A percentile compares a stretch with the other conserved stretches of the same genome.
Evolutionary conservation across 352 stramenopile genomes (phyloP).

Genomic region (Halophytophthora polymorphica): DNA sequence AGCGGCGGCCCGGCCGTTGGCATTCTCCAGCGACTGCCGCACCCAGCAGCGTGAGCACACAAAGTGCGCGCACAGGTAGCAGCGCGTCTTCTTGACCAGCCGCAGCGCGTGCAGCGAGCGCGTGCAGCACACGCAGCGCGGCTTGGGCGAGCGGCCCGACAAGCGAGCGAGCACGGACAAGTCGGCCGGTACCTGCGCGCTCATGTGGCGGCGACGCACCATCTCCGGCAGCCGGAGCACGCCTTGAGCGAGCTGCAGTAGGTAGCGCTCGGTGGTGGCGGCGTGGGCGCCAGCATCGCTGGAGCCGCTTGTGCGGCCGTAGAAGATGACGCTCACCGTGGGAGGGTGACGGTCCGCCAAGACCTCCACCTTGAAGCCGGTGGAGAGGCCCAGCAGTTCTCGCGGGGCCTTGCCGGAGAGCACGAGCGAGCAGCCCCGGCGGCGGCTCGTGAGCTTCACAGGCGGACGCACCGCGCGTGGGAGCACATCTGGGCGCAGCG

Average conservation of each 20-base stretch:
- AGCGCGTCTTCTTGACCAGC: constrained; percentile 25
- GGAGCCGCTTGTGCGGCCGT: constrained; percentile 4
- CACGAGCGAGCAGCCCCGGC: constrained; percentile 17
- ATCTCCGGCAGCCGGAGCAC: constrained; percentile 17
- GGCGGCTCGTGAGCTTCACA: constrained; percentile 14
- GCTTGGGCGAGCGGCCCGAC: no score
- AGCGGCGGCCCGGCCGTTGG: constrained; percentile 19
- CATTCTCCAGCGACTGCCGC: constrained; percentile 24
- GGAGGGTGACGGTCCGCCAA: no score
- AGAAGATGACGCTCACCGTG: constrained; percentile 19
- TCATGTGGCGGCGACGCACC: constrained; percentile 9
- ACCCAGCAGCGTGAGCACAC: constrained; percentile 31
- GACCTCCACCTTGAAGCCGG: no score
- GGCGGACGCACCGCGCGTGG: no score
- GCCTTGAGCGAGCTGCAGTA: constrained; percentile 11
- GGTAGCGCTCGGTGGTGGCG: constrained; percentile 1
- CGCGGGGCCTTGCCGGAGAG: constrained; percentile 12
- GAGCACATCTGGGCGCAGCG: constrained; percentile 24
- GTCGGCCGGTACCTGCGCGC: constrained; percentile 13
- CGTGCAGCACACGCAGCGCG: constrained; percentile 47
- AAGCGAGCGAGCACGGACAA: no score
- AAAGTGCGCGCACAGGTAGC: constrained; percentile 31
- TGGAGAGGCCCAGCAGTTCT: no score
- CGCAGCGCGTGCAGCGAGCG: constrained; percentile 28
- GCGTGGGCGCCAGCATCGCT: no score